A percentile compares a stretch with the other conserved stretches of the same genome.
These are phyloP conservation scores for Musa troglodytarum DNA, from an alignment of 176 grass and related monocot genomes.

Conservation along the genomic window DNA sequence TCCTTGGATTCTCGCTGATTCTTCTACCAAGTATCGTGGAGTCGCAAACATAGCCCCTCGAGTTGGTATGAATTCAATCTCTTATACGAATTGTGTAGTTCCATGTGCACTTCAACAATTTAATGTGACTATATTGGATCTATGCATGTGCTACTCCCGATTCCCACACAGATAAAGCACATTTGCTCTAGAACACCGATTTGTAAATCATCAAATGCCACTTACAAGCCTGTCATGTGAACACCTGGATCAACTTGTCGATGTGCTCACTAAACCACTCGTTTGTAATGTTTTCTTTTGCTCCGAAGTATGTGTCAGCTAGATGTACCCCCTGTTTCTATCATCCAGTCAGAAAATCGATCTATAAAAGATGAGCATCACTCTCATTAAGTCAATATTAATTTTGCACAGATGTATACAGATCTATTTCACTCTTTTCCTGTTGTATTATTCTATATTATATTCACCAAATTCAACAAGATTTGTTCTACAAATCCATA, in stretches of 20 bases:
- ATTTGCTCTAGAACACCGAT: too few species aligned
- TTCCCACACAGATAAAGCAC: too few species aligned
- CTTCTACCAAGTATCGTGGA: too few species aligned
- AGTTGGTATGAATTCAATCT: too few species aligned
- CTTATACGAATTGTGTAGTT: too few species aligned
- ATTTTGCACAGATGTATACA: not conserved
- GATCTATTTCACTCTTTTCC: not conserved
- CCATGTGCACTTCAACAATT: too few species aligned
- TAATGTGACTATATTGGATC: too few species aligned
- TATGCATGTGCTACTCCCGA: too few species aligned
- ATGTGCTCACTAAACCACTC: not conserved
- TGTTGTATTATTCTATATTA: not conserved
- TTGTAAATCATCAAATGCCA: not conserved
- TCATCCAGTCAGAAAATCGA: not conserved
- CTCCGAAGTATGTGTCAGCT: not conserved
- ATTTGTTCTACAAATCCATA: not conserved
- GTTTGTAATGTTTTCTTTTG: not conserved
- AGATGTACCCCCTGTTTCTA: not conserved
- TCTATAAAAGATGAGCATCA: not conserved
- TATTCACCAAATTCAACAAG: not conserved
- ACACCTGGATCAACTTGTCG: not conserved
- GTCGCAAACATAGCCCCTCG: too few species aligned
- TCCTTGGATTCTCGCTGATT: too few species aligned
- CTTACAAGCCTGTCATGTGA: not conserved
- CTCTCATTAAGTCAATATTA: not conserved